Conservation (phyloP, 2,329 filamentous ascomycete species). For the Xylariaceae sp. region DNA sequence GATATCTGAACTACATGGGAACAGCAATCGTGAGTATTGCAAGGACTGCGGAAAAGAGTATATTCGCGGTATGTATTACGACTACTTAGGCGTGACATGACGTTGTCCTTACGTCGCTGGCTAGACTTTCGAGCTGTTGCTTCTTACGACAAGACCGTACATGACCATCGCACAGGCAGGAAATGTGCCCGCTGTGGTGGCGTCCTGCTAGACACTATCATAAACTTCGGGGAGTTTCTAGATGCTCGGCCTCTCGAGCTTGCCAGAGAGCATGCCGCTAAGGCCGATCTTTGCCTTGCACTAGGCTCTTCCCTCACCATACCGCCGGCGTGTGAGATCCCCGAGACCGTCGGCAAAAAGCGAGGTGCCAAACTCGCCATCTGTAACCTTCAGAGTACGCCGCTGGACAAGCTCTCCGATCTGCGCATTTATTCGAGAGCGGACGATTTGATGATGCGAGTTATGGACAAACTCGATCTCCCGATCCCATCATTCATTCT, state of each 20-base stretch:
- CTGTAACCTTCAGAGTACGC: conserved; percentile 51
- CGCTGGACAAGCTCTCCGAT: conserved; percentile 40
- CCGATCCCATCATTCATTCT: conserved; percentile 44
- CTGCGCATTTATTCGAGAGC: conserved; percentile 41
- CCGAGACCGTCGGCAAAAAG: conserved; percentile 38
- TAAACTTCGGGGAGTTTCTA: conserved; percentile 48
- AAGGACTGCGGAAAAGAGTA: conserved; percentile 50
- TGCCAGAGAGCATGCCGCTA: conserved; percentile 42
- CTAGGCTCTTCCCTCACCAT: conserved; percentile 51
- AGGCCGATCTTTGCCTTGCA: conserved; percentile 49
- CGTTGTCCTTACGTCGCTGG: background rate
- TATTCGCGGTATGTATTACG: conserved; percentile 40
- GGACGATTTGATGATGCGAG: conserved; percentile 43
- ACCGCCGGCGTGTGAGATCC: conserved; percentile 45
- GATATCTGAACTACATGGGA: conserved; percentile 52
- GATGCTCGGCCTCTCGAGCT: conserved; percentile 36
- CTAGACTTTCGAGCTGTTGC: conserved; percentile 49
- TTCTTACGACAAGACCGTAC: conserved; percentile 45
- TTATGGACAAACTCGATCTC: conserved; percentile 44
- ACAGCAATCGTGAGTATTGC: conserved; percentile 50
- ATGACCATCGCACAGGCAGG: conserved; percentile 50
- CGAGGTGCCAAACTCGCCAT: conserved; percentile 42
- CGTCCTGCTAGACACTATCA: conserved; percentile 46
- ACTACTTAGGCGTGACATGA: background rate
- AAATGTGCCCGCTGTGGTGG: conserved; percentile 46